Evolutionary conservation across 192 early-diverging fungal species (phyloP), one percentile per base, ranked within the genome.

Genomic region (Linnemannia schmuckeri): DNA sequence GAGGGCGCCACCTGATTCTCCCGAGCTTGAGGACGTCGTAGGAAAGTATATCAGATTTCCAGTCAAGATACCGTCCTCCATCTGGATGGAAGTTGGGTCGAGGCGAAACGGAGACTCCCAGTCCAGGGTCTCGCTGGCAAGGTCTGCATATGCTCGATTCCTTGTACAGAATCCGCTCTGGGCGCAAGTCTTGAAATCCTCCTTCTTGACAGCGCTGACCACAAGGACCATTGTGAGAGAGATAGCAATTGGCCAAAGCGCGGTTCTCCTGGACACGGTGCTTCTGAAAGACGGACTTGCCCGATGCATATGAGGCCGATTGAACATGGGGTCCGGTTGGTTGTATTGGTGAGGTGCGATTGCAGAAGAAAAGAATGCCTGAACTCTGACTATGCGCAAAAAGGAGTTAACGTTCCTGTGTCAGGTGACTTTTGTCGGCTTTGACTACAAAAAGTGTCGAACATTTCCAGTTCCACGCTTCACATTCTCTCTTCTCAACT

Each of bases 151-250:
- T 27, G 94, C 95, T 10, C 96, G 90, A 86, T 99, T 97, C 46
- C 98, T 95, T 9, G 89, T 87, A 88, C 97, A 99, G 87, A 99
- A 99, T 6, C 94, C 94, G 42, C 93, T 92, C 72, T 99, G 95
- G 40, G 93, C 89, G 88, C 97, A 98, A 0, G 90, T 94, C 83
- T 97, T 98, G 83, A 99, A 99, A 84, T 99, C 98, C 78, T 96
- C 94, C 13, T 77, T 82, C 77, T 96, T 96, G 63, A 95, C 93
- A 0, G 93, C 95, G 22, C 66, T 57, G 27, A 72, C 79, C 3
- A 66, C 30, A 66, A 27, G 12, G 30, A 33, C 61, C 61, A 66
- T 33, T 66, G 61, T 33, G 61, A 66, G 61, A 4, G 61, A 66
- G 30, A 66, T 27, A 66, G 10, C 61, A 66, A 33, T 13, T 33